Conservation (phyloP, 164 flowering plant genomes). For the Piper longum region DNA sequence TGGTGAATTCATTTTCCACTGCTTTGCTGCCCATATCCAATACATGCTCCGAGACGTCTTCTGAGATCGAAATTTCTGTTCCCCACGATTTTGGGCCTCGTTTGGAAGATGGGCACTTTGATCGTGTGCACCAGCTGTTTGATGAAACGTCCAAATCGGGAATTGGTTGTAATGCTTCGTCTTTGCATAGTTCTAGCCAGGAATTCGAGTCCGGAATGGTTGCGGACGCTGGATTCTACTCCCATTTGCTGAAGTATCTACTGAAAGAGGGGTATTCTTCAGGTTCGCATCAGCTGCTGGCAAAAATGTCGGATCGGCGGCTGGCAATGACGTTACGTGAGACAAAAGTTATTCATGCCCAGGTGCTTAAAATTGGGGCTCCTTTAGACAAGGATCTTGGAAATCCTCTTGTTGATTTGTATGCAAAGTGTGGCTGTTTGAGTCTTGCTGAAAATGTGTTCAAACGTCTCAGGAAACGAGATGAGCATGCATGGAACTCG, state of each 20-base stretch:
- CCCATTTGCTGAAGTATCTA: conserved; percentile 25
- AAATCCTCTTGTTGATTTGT: conserved; percentile 54
- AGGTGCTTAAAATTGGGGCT: conserved; percentile 34
- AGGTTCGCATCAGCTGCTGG: conserved; percentile 31
- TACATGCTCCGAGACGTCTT: too few species aligned
- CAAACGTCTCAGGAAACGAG: conserved; percentile 26
- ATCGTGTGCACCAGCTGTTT: neutral
- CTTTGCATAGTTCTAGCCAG: neutral
- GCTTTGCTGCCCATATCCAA: too few species aligned
- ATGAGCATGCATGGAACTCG: conserved; percentile 64
- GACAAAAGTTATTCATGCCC: conserved; percentile 40
- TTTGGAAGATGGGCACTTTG: too few species aligned
- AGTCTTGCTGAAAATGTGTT: conserved; percentile 39
- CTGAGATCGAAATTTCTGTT: too few species aligned
- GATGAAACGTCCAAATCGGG: neutral
- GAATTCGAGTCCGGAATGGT: neutral
- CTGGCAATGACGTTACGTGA: conserved; percentile 15
- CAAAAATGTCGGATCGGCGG: conserved; percentile 37
- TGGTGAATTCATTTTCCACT: too few species aligned
- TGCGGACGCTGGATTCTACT: conserved; percentile 8
- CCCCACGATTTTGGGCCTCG: too few species aligned
- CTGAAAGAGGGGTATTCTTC: conserved; percentile 29
- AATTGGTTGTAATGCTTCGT: neutral
- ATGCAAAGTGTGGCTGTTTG: conserved; percentile 60
- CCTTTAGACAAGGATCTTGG: conserved; percentile 39